Base-by-base conservation (phyloP, 1,284 basidiomycete species). In the Exsudoporus floridanus region DNA sequence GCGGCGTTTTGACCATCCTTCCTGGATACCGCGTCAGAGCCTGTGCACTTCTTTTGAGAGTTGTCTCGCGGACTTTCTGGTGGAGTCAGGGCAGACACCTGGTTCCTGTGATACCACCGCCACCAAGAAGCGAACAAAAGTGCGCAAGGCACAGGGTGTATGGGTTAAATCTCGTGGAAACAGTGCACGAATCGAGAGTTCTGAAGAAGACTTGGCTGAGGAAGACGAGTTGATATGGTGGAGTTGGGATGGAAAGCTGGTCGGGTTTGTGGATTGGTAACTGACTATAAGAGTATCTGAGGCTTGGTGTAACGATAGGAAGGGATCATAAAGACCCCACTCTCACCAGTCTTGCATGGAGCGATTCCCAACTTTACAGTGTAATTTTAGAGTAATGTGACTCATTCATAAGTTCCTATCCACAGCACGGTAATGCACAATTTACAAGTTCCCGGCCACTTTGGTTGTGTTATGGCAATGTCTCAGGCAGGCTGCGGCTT, bases 221-320 rank as follows among this genome's bases (percentile, higher is more conserved):
- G 81, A 79, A 18, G 81, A 86, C 46, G 88, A 90, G 60, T 77
- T 86, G 78, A 88, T 90, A 48, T 90, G 88, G 87, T 90, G 87
- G 86, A 80, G 74, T 48, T 90, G 88, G 87, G 80, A 88, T 58
- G 85, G 86, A 9, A 86, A 82, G 62, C 64, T 89, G 54, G 74
- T 74, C n/a, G 86, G 87, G 0, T 86, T 89, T 60, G 66, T 77
- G 27, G 85, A 86, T 48, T 88, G 84, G 84, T 88, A 45, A 67
- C 18, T 33, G 44, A 59, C 35, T n/a, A 23, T 7, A 27, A 19
- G 12, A 16, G 7, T 23, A 12, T 21, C 10, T 13, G 27, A 28
- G 28, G 28, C 30, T 43, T 13, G 27, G 19, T 39, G 45, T 44
- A 31, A 9, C 10, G 7, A 18, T 41, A 13, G 34, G 27, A 7